Percentiles rank a stretch among this genome's conserved stretches.
Conservation (phyloP, 805 yeast species). For the Alloascoidea africana region DNA sequence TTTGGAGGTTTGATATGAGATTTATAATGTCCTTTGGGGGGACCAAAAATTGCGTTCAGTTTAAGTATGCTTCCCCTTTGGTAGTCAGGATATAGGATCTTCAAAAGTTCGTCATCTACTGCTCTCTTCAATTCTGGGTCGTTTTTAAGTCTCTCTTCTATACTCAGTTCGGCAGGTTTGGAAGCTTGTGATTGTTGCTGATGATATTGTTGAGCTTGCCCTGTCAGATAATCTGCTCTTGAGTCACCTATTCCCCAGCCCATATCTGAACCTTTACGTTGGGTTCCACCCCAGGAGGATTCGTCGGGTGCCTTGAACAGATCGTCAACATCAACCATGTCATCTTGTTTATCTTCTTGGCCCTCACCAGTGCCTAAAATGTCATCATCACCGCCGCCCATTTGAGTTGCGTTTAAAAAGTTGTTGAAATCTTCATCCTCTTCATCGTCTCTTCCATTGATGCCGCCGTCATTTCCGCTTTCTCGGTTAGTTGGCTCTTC, state of each 20-base stretch:
- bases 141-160: conserved; percentile 2
- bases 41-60: conserved; percentile 51
- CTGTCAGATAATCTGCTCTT: background rate
- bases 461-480: conserved; percentile 3
- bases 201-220: conserved; percentile 1
- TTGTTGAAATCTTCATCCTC: conserved; percentile 25
- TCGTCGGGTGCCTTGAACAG: conserved; percentile 5
- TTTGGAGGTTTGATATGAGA: conserved; percentile 6
- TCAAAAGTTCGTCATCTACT: conserved; percentile 12
- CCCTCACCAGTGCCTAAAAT: conserved; percentile 6
- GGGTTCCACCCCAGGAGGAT: conserved; percentile 1
- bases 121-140: conserved; percentile 4
- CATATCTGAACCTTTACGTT: no score
- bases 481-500: conserved; percentile 23
- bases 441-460: conserved; percentile 9
- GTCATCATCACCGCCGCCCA: conserved; percentile 8
- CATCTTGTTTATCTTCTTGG: conserved; percentile 11
- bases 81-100: conserved; percentile 46
- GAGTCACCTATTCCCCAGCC: background rate
- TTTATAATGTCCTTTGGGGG: conserved; percentile 13
- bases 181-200: background rate
- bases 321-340: conserved; percentile 8
- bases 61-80: conserved; percentile 37
- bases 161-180: conserved; percentile 1
- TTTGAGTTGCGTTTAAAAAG: conserved; percentile 20